These are phyloP conservation scores for Mycena leptocephala DNA, from an alignment of 768 basidiomycete genomes.

Conservation along the genomic window DNA sequence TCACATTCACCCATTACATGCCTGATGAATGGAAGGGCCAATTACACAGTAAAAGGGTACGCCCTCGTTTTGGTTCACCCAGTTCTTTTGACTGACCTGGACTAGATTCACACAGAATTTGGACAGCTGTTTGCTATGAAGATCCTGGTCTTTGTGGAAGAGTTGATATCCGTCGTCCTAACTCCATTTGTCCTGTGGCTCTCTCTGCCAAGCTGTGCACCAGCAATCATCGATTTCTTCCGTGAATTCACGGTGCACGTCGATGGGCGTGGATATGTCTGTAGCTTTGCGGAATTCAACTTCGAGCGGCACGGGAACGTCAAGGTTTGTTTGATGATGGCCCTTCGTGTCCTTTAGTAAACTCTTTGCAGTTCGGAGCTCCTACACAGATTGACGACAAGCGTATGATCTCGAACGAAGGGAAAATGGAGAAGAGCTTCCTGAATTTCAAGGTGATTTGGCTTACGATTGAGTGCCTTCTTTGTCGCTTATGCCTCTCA, in stretches of 20 bases:
- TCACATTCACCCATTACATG: constrained; percentile 96
- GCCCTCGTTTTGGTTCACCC: constrained; percentile 23
- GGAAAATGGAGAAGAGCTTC: constrained; percentile 99
- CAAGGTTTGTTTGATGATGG: constrained; percentile 67
- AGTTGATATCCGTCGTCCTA: constrained; percentile 91
- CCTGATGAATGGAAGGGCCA: constrained; percentile 93
- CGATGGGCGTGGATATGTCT: constrained; percentile 96
- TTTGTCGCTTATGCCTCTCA: constrained; percentile 6
- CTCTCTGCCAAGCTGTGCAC: constrained; percentile 91
- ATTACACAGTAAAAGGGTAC: constrained; percentile 90
- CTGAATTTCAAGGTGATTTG: constrained; percentile 86
- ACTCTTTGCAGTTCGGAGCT: constrained; percentile 81
- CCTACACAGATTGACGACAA: constrained; percentile 79
- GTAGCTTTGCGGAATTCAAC: constrained; percentile 98
- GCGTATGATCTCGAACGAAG: constrained; percentile 88
- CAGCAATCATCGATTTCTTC: constrained; percentile 97
- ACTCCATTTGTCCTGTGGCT: constrained; percentile 97
- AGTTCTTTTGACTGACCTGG: constrained; percentile 2
- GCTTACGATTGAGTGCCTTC: background rate
- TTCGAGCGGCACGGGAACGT: constrained; percentile 96
- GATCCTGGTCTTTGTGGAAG: constrained; percentile 87
- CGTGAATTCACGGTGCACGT: constrained; percentile 98
- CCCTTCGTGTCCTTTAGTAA: background rate
- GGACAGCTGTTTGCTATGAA: constrained; percentile 96
- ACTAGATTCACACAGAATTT: constrained; percentile 91